Conservation (phyloP, 768 basidiomycete species). For the Termitomyces heimii region DNA sequence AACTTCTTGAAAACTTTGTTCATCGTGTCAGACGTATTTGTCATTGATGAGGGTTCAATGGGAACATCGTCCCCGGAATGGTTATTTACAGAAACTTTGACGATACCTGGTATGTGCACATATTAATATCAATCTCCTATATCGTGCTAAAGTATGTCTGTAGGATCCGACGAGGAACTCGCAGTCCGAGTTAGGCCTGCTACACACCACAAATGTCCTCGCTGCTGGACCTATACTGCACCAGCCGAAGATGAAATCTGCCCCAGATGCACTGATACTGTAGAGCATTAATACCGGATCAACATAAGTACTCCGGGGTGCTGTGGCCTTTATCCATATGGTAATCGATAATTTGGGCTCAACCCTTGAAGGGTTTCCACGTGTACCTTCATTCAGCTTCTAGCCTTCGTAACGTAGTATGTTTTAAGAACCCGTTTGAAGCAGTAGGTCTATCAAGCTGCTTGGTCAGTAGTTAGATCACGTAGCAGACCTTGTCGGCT, state of each 20-base stretch:
- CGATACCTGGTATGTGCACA: constrained; percentile 37
- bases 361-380: neutral
- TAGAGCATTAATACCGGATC: constrained; percentile 8
- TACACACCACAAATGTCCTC: constrained; percentile 66
- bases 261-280: constrained; percentile 44
- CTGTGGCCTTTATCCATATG: neutral
- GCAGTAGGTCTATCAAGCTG: neutral
- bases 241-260: constrained; percentile 50
- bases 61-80: constrained; percentile 37
- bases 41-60: constrained; percentile 41
- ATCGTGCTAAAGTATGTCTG: neutral
- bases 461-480: neutral
- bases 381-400: neutral
- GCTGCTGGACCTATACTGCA: constrained; percentile 84
- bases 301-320: neutral
- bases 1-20: constrained; percentile 66
- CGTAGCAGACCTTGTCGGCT: neutral
- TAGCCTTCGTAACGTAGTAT: neutral
- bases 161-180: constrained; percentile 26
- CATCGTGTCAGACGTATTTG: constrained; percentile 67
- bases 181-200: constrained; percentile 60
- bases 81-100: constrained; percentile 39
- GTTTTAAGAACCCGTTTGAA: neutral
- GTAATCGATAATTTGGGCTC: constrained; percentile 1
- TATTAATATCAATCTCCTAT: neutral